phyloP scores from a whole-genome alignment of 176 grass and related monocot species.

The Aegilops speltoides region DNA sequence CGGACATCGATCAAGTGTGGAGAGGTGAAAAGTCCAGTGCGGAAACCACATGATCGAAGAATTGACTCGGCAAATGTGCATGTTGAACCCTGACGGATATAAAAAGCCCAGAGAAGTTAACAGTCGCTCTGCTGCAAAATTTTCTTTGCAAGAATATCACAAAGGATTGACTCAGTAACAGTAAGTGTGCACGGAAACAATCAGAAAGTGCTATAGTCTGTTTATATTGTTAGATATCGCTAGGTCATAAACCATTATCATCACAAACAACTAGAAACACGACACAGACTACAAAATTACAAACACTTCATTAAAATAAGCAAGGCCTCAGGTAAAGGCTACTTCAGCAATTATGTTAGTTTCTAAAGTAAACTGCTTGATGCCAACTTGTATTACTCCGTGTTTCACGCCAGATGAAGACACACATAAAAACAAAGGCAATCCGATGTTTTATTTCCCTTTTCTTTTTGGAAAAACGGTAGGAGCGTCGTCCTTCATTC shows the following conservation, averaged over 20 bases:
- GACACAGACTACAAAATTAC: neutral
- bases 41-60: constrained; percentile 78
- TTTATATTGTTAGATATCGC: neutral
- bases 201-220: neutral
- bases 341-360: neutral
- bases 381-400: neutral
- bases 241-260: neutral
- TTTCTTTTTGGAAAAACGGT: neutral
- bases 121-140: neutral
- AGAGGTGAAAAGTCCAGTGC: constrained; percentile 85
- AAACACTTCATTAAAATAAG: neutral
- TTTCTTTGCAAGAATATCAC: neutral
- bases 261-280: neutral
- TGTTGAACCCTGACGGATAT: constrained; percentile 63
- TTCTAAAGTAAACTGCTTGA: neutral
- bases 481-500: neutral
- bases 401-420: neutral
- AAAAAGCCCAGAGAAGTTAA: constrained; percentile 4
- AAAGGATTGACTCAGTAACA: neutral
- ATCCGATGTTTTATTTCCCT: neutral
- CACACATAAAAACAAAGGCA: neutral
- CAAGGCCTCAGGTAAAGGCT: neutral
- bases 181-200: neutral
- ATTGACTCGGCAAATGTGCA: constrained; percentile 90
- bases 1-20: constrained; percentile 92